Percentiles rank a stretch among this genome's conserved stretches.
Conservation (phyloP, 345 rosid species). For the Gossypium turneri region DNA sequence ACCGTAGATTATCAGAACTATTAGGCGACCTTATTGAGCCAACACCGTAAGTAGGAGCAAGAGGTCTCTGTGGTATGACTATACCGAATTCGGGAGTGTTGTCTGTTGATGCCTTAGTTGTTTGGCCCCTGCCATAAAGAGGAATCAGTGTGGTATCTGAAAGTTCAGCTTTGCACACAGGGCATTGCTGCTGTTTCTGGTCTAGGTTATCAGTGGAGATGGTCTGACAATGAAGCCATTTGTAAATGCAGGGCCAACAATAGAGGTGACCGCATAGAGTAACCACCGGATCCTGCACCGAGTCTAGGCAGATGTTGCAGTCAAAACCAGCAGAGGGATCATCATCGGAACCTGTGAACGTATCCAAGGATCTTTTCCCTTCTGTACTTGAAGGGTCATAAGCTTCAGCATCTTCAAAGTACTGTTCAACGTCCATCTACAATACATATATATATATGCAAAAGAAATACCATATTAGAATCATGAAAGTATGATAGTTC, state of each 20-base stretch:
- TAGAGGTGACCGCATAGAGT: slow-evolving; percentile 90
- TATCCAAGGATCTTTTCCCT: slow-evolving; percentile 28
- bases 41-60: slow-evolving; percentile 26
- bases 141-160: slow-evolving; percentile 69
- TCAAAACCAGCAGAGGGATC: slow-evolving; percentile 42
- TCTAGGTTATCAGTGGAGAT: slow-evolving; percentile 27
- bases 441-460: background rate
- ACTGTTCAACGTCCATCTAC: slow-evolving; percentile 37
- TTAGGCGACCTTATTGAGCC: background rate
- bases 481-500: background rate
- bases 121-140: slow-evolving; percentile 68
- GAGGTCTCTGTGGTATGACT: slow-evolving; percentile 40
- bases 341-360: slow-evolving; percentile 25
- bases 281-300: slow-evolving; percentile 81
- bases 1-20: slow-evolving; percentile 14
- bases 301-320: slow-evolving; percentile 80
- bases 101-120: slow-evolving; percentile 25
- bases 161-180: slow-evolving; percentile 83
- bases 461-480: slow-evolving; percentile 5
- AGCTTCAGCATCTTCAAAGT: slow-evolving; percentile 24
- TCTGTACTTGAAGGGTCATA: slow-evolving; percentile 30
- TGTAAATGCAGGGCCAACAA: slow-evolving; percentile 96
- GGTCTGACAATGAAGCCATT: slow-evolving; percentile 63
- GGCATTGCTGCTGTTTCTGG: slow-evolving; percentile 57
- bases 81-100: slow-evolving; percentile 14